Percentiles rank a stretch among this genome's conserved stretches.
phyloP scores from a whole-genome alignment of 257 asterid genomes.

The Gentiana macrophylla region DNA sequence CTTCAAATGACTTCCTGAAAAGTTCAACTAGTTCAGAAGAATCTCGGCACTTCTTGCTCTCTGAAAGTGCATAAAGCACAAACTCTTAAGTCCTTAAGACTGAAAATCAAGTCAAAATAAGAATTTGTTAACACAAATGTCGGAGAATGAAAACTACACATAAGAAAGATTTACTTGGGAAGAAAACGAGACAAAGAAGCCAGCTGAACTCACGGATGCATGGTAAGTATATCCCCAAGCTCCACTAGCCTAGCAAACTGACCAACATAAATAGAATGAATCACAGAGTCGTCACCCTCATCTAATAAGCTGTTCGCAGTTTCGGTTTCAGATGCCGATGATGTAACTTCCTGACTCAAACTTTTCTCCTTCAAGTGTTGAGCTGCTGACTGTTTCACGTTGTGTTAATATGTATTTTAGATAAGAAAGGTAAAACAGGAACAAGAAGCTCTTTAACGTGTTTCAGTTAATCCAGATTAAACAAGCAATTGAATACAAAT shows the following conservation, averaged over 20 bases:
- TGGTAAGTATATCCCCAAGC: slow-evolving; percentile 41
- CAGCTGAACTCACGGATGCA: slow-evolving; percentile 65
- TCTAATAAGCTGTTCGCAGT: slow-evolving; percentile 24
- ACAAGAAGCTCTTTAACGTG: too few relatives aligned
- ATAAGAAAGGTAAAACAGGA: too few relatives aligned
- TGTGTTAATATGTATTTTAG: too few relatives aligned
- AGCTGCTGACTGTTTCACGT: slow-evolving; percentile 73
- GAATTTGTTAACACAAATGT: neutral
- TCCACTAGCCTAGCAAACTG: slow-evolving; percentile 88
- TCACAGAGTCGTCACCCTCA: slow-evolving; percentile 69
- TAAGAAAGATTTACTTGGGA: neutral
- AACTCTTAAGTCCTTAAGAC: slow-evolving; percentile 79
- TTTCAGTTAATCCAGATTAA: too few relatives aligned
- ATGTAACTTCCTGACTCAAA: slow-evolving; percentile 53
- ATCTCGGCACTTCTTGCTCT: slow-evolving; percentile 73
- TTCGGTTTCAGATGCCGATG: slow-evolving; percentile 62
- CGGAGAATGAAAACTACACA: neutral
- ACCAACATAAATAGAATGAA: slow-evolving; percentile 67
- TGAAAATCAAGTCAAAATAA: slow-evolving; percentile 27
- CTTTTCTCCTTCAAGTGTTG: slow-evolving; percentile 74
- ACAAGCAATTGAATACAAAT: too few relatives aligned
- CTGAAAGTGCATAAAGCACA: slow-evolving; percentile 52
- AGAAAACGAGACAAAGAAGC: neutral
- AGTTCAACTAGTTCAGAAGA: slow-evolving; percentile 88
- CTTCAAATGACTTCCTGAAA: slow-evolving; percentile 68